These are phyloP conservation scores for Rhipidocladum racemiflorum DNA, from an alignment of 176 grass and related monocot genomes.

Conservation along the genomic window DNA sequence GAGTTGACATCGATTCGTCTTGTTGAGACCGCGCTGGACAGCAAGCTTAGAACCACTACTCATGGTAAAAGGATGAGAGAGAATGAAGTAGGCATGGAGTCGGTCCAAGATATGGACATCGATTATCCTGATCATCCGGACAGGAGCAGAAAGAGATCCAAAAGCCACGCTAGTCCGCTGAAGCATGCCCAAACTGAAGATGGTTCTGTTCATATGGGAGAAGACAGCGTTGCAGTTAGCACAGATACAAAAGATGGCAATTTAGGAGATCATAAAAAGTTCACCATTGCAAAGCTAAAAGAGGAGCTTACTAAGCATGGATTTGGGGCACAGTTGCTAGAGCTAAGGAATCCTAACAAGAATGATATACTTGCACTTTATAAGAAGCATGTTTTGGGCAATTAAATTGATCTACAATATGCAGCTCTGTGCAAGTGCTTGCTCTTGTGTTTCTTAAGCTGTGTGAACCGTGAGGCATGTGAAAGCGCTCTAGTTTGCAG, in stretches of 20 bases:
- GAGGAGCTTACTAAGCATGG: constrained; percentile 64
- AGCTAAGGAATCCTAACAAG: constrained; percentile 53
- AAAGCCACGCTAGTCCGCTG: constrained; percentile 40
- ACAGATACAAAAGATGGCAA: constrained; percentile 46
- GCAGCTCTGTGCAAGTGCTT: not conserved
- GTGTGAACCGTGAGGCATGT: constrained; percentile 1
- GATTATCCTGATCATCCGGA: constrained; percentile 44
- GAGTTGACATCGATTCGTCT: constrained; percentile 70
- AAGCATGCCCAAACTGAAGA: constrained; percentile 49
- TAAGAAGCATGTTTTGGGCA: constrained; percentile 56
- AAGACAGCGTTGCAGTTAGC: constrained; percentile 29
- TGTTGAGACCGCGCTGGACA: constrained; percentile 61
- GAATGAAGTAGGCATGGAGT: constrained; percentile 41
- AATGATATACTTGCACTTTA: constrained; percentile 70
- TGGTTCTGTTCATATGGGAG: constrained; percentile 55
- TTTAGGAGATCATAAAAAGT: constrained; percentile 48
- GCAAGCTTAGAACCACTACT: constrained; percentile 50
- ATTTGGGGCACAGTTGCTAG: constrained; percentile 58
- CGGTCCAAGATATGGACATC: constrained; percentile 50
- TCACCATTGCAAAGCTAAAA: constrained; percentile 60
- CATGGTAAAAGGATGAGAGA: constrained; percentile 59
- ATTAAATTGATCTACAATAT: constrained; percentile 14
- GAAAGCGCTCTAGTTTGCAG: not conserved
- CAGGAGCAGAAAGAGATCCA: constrained; percentile 62
- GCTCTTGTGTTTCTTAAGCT: not conserved